Percentiles rank a stretch among this genome's conserved stretches.
Evolutionary conservation across 1,139 yeast genomes (phyloP).

Genomic region (Taiozyma onychis): DNA sequence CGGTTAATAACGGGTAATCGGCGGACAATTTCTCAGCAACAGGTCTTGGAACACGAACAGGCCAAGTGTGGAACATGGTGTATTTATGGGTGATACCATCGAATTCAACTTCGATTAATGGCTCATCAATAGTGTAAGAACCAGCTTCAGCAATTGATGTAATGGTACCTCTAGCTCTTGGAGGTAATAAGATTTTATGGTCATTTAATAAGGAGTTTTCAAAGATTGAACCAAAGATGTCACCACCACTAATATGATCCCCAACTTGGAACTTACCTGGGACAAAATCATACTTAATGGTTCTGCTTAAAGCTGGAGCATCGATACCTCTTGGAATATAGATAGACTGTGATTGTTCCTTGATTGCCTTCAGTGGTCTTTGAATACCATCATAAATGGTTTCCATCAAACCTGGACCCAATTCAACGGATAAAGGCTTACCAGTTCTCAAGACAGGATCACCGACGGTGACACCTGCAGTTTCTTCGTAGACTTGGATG

Average conservation of each 20-base stretch:
- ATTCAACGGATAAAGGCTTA: slow-evolving; percentile 93
- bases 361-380: slow-evolving; percentile 93
- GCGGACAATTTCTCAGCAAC: slow-evolving; percentile 92
- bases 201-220: slow-evolving; percentile 90
- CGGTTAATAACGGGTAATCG: slow-evolving; percentile 91
- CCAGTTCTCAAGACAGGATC: slow-evolving; percentile 98
- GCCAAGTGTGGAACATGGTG: slow-evolving; percentile 99
- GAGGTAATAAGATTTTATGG: slow-evolving; percentile 93
- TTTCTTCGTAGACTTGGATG: slow-evolving; percentile 97
- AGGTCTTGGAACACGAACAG: slow-evolving; percentile 99
- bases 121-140: slow-evolving; percentile 83
- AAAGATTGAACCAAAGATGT: slow-evolving; percentile 86
- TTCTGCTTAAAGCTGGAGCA: slow-evolving; percentile 88
- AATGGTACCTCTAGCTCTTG: slow-evolving; percentile 97
- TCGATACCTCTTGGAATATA: slow-evolving; percentile 98
- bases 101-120: slow-evolving; percentile 88
- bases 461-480: slow-evolving; percentile 98
- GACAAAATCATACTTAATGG: slow-evolving; percentile 75
- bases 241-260: slow-evolving; percentile 98
- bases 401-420: slow-evolving; percentile 99
- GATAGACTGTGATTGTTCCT: slow-evolving; percentile 79
- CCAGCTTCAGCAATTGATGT: slow-evolving; percentile 87
- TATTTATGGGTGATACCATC: slow-evolving; percentile 78
- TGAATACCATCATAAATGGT: slow-evolving; percentile 99
- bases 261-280: slow-evolving; percentile 82